Percentiles rank a stretch among this genome's conserved stretches.
Evolutionary conservation across 371 early-diverging fungal species (phyloP).

Genomic region (Syncephalastrum monosporum): DNA sequence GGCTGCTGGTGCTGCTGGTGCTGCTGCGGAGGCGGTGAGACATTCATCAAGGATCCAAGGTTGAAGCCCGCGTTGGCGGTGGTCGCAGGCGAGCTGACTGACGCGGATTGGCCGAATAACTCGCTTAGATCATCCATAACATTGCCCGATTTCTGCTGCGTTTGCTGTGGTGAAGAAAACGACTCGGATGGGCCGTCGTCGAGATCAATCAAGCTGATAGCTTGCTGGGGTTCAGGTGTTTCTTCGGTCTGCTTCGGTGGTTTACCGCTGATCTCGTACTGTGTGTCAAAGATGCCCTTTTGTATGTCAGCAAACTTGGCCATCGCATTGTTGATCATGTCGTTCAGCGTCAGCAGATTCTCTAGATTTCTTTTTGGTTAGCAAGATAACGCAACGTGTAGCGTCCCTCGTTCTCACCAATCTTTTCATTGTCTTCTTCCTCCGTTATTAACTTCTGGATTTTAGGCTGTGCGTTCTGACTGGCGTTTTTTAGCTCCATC

Average conservation of each 20-base stretch:
- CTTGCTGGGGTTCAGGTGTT: slow-evolving; percentile 27
- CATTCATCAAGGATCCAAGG: background rate
- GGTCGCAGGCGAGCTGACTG: slow-evolving; percentile 11
- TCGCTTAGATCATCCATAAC: slow-evolving; percentile 36
- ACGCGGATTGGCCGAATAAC: slow-evolving; percentile 35
- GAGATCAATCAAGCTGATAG: slow-evolving; percentile 65
- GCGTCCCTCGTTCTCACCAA: slow-evolving; percentile 19
- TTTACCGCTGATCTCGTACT: slow-evolving; percentile 45
- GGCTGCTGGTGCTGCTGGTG: slow-evolving; percentile 12
- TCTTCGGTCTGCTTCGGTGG: slow-evolving; percentile 28
- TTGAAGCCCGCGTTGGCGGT: too few species aligned
- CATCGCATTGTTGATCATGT: slow-evolving; percentile 82
- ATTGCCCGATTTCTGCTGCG: slow-evolving; percentile 9
- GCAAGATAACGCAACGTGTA: too few species aligned
- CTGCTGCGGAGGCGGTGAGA: slow-evolving; percentile 19
- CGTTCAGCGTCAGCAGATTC: slow-evolving; percentile 77
- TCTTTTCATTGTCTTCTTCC: slow-evolving; percentile 25
- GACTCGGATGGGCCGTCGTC: slow-evolving; percentile 40
- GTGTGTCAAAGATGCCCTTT: slow-evolving; percentile 54
- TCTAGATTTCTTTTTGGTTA: slow-evolving; percentile 23
- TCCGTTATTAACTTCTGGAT: slow-evolving; percentile 72
- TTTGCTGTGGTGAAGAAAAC: slow-evolving; percentile 8
- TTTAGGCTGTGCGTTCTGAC: slow-evolving; percentile 66
- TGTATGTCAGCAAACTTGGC: slow-evolving; percentile 70
- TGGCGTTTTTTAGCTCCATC: slow-evolving; percentile 53